phyloP scores from a whole-genome alignment of 2,329 filamentous ascomycete genomes.

The Ophiocordyceps camponoti-saundersi region DNA sequence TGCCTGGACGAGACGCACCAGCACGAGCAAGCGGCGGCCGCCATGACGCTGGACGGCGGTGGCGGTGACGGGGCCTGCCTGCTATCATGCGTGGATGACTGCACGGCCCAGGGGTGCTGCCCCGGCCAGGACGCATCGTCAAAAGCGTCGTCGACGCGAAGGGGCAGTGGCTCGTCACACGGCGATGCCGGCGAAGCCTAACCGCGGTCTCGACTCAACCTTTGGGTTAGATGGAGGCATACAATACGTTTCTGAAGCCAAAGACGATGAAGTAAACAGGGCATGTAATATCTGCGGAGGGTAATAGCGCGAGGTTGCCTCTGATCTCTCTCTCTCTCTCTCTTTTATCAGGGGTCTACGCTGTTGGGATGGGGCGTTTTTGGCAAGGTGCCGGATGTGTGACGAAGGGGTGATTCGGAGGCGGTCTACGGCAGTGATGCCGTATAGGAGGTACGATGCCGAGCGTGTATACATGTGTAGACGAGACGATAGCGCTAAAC shows the following conservation, averaged over 20 bases:
- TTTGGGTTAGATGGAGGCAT: background rate
- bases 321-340: background rate
- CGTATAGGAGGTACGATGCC: background rate
- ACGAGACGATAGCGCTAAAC: no score
- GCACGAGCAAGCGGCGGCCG: conserved; percentile 18
- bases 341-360: background rate
- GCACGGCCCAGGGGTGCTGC: conserved; percentile 15
- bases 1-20: conserved; percentile 33
- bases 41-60: conserved; percentile 17
- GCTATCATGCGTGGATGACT: conserved; percentile 27
- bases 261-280: background rate
- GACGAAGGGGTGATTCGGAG: background rate
- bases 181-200: conserved; percentile 1
- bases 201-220: background rate
- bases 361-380: background rate
- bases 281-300: background rate
- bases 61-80: conserved; percentile 23
- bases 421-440: background rate
- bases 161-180: conserved; percentile 16
- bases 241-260: background rate
- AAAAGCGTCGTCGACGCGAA: conserved; percentile 16
- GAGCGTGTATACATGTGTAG: no score
- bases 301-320: background rate
- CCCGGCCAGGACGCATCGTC: conserved; percentile 14
- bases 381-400: background rate